These are phyloP conservation scores for Aeschynomene evenia DNA, from an alignment of 306 rosid genomes.

Conservation along the genomic window DNA sequence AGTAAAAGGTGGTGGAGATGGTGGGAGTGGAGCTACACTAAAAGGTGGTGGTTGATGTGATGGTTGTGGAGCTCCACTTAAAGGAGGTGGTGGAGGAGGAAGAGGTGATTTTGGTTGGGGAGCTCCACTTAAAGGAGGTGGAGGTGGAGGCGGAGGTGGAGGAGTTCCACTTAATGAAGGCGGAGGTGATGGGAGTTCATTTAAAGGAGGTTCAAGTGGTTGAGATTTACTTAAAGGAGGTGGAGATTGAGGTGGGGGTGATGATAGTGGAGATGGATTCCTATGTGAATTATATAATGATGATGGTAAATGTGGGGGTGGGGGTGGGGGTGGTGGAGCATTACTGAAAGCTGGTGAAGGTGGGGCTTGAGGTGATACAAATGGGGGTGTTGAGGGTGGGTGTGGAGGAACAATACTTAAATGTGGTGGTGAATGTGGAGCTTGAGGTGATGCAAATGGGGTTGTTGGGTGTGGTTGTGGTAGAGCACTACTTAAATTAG, in stretches of 20 bases:
- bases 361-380: constrained; percentile 27
- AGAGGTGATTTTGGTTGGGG: constrained; percentile 3
- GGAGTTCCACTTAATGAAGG: constrained; percentile 23
- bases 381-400: constrained; percentile 23
- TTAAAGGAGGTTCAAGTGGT: too few relatives aligned
- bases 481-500: background rate
- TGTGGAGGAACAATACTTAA: constrained; percentile 1
- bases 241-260: constrained; percentile 35
- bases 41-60: constrained; percentile 34
- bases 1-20: constrained; percentile 25
- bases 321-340: constrained; percentile 19
- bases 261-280: constrained; percentile 28
- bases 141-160: constrained; percentile 39
- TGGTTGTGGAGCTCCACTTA: background rate
- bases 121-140: background rate
- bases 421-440: constrained; percentile 38
- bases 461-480: constrained; percentile 27
- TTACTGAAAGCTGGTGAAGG: constrained; percentile 21
- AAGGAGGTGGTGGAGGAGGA: constrained; percentile 30
- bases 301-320: background rate
- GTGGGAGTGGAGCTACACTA: background rate
- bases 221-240: background rate
- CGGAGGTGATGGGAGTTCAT: constrained; percentile 49
- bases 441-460: constrained; percentile 3
- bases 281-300: background rate